phyloP scores from a whole-genome alignment of 2,329 filamentous ascomycete species.

The Plenodomus tracheiphilus region DNA sequence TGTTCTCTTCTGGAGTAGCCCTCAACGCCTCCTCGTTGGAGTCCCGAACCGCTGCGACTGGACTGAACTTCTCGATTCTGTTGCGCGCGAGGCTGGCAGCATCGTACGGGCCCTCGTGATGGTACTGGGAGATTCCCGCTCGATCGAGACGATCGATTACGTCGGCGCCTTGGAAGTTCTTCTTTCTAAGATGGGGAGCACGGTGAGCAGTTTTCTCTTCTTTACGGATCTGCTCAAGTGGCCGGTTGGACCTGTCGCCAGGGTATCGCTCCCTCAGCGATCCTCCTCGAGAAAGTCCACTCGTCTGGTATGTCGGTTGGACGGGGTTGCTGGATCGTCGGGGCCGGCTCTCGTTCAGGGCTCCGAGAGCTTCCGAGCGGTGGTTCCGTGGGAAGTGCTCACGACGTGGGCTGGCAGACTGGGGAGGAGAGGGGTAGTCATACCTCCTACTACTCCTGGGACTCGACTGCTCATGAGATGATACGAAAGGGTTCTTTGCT shows the following conservation, averaged over 20 bases:
- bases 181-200: constrained; percentile 66
- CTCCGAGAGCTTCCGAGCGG: constrained; percentile 37
- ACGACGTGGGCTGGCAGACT: constrained; percentile 58
- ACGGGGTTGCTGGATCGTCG: constrained; percentile 40
- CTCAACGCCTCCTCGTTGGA: constrained; percentile 76
- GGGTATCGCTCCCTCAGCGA: constrained; percentile 64
- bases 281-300: constrained; percentile 46
- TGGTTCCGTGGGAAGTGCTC: constrained; percentile 38
- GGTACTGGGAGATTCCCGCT: constrained; percentile 67
- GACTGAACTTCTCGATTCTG: constrained; percentile 62
- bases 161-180: constrained; percentile 70
- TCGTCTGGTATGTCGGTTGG: constrained; percentile 23
- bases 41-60: constrained; percentile 73
- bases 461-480: constrained; percentile 19
- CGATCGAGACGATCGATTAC: constrained; percentile 79
- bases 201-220: constrained; percentile 69
- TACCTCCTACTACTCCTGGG: constrained; percentile 29
- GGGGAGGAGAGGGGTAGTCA: constrained; percentile 56
- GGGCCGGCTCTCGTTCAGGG: constrained; percentile 33
- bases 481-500: constrained; percentile 27
- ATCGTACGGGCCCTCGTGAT: constrained; percentile 91
- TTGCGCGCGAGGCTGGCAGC: constrained; percentile 78
- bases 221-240: constrained; percentile 67
- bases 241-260: constrained; percentile 66
- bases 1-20: constrained; percentile 78